Evolutionary conservation across 2,329 filamentous ascomycete species (phyloP).

Genomic region (Teratosphaeria zuluensis): DNA sequence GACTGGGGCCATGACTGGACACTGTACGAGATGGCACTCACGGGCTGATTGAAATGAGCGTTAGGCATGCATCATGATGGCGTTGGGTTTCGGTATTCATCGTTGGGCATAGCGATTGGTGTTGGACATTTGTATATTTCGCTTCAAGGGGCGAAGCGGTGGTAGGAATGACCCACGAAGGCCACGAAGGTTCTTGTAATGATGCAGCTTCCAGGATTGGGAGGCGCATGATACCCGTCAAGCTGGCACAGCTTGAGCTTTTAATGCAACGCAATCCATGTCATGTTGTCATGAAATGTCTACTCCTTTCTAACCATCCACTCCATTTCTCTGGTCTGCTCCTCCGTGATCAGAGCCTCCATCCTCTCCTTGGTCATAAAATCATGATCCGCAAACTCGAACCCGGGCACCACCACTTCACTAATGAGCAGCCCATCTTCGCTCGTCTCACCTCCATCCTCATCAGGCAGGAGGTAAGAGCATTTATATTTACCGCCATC

Average conservation of each 20-base stretch:
- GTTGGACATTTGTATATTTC: not conserved
- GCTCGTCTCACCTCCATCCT: constrained; percentile 24
- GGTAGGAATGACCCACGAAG: not conserved
- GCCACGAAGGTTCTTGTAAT: not conserved
- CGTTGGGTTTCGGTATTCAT: not conserved
- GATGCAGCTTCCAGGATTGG: not conserved
- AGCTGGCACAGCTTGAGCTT: not conserved
- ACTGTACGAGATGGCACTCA: no score
- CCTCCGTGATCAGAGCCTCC: constrained; percentile 41
- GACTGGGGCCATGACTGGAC: no score
- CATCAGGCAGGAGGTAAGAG: constrained; percentile 47
- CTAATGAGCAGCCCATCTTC: constrained; percentile 52
- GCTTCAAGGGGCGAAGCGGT: not conserved
- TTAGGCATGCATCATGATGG: not conserved
- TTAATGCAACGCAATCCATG: not conserved
- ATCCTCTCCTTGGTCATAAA: constrained; percentile 49
- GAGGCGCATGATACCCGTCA: not conserved
- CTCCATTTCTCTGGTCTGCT: constrained; percentile 40
- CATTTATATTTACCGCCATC: constrained; percentile 59
- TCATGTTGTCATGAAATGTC: not conserved
- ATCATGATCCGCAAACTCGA: constrained; percentile 58
- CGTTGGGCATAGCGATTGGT: not conserved
- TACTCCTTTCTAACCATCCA: constrained; percentile 30
- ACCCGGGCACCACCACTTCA: constrained; percentile 59
- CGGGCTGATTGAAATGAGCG: not conserved